Evolutionary conservation across 495 filamentous ascomycete species (phyloP).

Genomic region (Penicillium soppii): DNA sequence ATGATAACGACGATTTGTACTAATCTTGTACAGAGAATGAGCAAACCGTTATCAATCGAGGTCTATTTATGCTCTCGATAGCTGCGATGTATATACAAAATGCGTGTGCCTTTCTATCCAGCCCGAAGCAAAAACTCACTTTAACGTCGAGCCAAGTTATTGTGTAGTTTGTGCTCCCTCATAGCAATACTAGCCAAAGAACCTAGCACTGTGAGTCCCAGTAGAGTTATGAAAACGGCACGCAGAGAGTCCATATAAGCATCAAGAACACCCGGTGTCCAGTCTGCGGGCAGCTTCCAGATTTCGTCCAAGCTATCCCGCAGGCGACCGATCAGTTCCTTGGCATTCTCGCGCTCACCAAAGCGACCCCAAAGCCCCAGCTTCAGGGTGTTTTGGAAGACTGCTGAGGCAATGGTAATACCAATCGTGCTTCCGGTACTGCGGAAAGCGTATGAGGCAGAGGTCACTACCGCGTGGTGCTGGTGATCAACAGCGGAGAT

Average conservation of each 20-base stretch:
- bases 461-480: slow-evolving; percentile 83
- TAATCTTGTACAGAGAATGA: too few species aligned
- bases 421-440: slow-evolving; percentile 82
- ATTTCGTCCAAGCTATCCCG: slow-evolving; percentile 76
- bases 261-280: slow-evolving; percentile 66
- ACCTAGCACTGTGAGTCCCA: slow-evolving; percentile 61
- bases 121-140: not conserved
- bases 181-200: slow-evolving; percentile 64
- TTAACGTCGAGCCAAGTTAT: slow-evolving; percentile 58
- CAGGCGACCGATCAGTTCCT: slow-evolving; percentile 65
- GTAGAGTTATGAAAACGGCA: slow-evolving; percentile 68
- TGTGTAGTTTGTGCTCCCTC: slow-evolving; percentile 77
- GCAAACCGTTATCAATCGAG: too few species aligned
- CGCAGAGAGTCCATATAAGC: slow-evolving; percentile 75
- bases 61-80: not conserved
- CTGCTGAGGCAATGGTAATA: slow-evolving; percentile 70
- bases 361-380: slow-evolving; percentile 64
- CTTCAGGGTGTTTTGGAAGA: slow-evolving; percentile 73
- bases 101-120: not conserved
- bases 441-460: slow-evolving; percentile 78
- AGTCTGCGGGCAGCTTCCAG: slow-evolving; percentile 63
- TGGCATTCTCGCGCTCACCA: slow-evolving; percentile 62
- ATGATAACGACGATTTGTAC: too few species aligned
- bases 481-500: slow-evolving; percentile 79
- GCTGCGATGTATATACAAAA: not conserved